Base-by-base conservation (phyloP, 2,329 filamentous ascomycete genomes). In the Onygena corvina region DNA sequence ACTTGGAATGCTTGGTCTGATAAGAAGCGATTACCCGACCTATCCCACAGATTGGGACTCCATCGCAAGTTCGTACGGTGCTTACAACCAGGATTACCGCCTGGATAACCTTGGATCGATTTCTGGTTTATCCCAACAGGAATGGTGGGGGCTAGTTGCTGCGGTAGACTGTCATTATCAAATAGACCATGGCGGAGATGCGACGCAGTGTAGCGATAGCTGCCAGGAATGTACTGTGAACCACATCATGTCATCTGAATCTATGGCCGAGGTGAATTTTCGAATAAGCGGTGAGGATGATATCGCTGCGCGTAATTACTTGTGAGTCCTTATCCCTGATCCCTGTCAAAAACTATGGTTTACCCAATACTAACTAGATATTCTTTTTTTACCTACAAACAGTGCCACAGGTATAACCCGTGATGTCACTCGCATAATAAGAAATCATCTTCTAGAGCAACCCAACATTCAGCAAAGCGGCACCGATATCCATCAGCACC, bases 121-220 rank as follows among this genome's bases (percentile, higher is more conserved):
- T 7, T 70, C 67, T 3, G 67, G 67, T 29, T 59, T 70, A 4
- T 61, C 65, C 47, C 64, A 67, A 34, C 61, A 63, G 2, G 65
- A 69, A 46, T 70, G 67, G 66, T 64, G 65, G 33, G 66, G 67
- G 1, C 44, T 70, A 4, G 65, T 70, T n/a, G 67, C 67, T 21
- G 66, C 67, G 9, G 59, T 70, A n/a, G 67, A 70, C 53, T 67
- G 64, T 47, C 67, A 70, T 55, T 69, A 67, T 46, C 62, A 68
- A 18, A 55, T 68, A 27, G 31, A 64, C n/a, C 67, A 70, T 52
- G 53, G 63, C 34, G 67, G 65, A 4, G 54, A 60, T 30, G 52
- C 49, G 1, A 61, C 56, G 29, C 52, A 63, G 0, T 70, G 67
- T 51, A 46, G 53, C 5, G 14, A 54, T 1, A 18, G 31, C 5